phyloP scores from a whole-genome alignment of 805 yeast species.

The Myxozyma geophila region DNA sequence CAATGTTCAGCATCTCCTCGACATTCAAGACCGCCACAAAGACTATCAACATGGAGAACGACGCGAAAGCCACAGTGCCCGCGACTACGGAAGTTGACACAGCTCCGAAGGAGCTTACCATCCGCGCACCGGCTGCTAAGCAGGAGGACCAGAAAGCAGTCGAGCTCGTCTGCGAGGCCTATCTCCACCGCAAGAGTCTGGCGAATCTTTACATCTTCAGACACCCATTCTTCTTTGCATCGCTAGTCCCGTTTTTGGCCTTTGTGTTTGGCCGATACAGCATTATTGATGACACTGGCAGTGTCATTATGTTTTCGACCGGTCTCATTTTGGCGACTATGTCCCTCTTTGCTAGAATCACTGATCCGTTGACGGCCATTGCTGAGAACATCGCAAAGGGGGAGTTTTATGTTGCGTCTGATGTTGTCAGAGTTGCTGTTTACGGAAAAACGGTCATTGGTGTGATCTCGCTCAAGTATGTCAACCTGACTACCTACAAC shows the following conservation, averaged over 20 bases:
- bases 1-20: too few species aligned
- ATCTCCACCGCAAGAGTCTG: constrained; percentile 26
- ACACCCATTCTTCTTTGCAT: constrained; percentile 27
- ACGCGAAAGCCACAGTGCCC: neutral
- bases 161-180: constrained; percentile 28
- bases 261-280: constrained; percentile 21
- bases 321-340: constrained; percentile 33
- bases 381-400: constrained; percentile 22
- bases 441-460: constrained; percentile 29
- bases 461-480: constrained; percentile 27
- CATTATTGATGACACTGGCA: constrained; percentile 22
- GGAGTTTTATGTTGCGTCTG: constrained; percentile 26
- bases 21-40: too few species aligned
- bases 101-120: constrained; percentile 15
- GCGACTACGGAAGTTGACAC: neutral
- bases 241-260: constrained; percentile 25
- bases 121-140: constrained; percentile 17
- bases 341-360: constrained; percentile 34
- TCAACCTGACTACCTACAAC: constrained; percentile 22
- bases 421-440: constrained; percentile 24
- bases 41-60: neutral
- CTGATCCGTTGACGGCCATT: constrained; percentile 26
- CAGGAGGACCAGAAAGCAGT: constrained; percentile 19
- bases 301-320: constrained; percentile 20
- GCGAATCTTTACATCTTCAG: constrained; percentile 28